Evolutionary conservation across 768 basidiomycete species (phyloP), one percentile per base, ranked within the genome.

Genomic region (Mycena epipterygia): DNA sequence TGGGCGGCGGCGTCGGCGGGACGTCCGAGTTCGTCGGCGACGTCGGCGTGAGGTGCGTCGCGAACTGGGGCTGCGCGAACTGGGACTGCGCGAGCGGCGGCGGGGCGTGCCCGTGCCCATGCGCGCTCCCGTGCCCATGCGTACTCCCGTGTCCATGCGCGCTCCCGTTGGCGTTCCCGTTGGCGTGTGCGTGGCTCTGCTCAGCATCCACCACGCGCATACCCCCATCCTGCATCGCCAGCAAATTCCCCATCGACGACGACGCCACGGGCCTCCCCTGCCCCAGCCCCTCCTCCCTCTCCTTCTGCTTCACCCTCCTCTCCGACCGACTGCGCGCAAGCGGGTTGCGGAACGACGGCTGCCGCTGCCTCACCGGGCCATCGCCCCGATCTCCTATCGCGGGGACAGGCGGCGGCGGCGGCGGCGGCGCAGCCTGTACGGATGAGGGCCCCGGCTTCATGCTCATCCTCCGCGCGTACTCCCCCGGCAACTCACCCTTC

Each of bases 1-100:
- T 89, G 23, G 87, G 85, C 6, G 88, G 88, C 9, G 85, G 84
- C 7, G 86, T 85, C 8, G 83, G 79, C 0, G 80, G 75, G 8
- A 81, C 68, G n/a, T 80, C 75, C 13, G 61, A 64, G 52, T 46
- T 70, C 19, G 6, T 72, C 48, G 37, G 32, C 14, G 65, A 51
- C 44, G 63, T 3, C 41, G 8, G 23, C 19, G 39, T 5, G 5
- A 39, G 33, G 13, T 9, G 32, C 55, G 12, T 9, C 23, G 56
- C 35, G 37, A 48, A 5, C 33, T 49, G 55, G 35, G 55, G 0
- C 23, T 25, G 13, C 25, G 65, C 23, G 19, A 29, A 23, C 14
- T 33, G 8, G 5, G 30, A 30, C 35, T 35, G 23, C 29, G 14
- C n/a, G 37, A 52, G 27, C 21, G 46, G 37, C 49, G 49, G 25